Evolutionary conservation across 2,329 filamentous ascomycete species (phyloP).

Genomic region (Aspergillus bombycis): DNA sequence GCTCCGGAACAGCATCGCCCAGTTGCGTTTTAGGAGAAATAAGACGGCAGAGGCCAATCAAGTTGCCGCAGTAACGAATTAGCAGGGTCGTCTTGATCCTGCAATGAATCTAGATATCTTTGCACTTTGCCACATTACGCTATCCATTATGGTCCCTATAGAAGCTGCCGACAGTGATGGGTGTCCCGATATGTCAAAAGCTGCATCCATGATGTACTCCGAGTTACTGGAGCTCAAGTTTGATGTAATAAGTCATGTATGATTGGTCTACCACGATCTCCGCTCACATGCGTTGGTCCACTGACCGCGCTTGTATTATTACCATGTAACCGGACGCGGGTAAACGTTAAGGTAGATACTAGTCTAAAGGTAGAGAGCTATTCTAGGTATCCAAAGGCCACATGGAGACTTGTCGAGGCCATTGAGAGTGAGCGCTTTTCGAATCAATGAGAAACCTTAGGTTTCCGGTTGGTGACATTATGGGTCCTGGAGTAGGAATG

Average conservation of each 20-base stretch:
- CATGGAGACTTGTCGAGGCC: conserved; percentile 11
- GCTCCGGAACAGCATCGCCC: conserved; percentile 25
- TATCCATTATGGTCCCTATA: neutral
- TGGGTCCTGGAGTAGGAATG: conserved; percentile 11
- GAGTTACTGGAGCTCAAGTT: conserved; percentile 1
- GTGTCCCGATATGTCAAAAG: neutral
- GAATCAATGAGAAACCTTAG: conserved; percentile 11
- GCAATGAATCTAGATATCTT: neutral
- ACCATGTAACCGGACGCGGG: conserved; percentile 3
- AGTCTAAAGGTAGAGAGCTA: neutral
- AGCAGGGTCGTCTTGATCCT: neutral
- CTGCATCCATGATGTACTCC: conserved; percentile 19
- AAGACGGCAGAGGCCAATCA: conserved; percentile 15
- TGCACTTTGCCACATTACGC: conserved; percentile 3
- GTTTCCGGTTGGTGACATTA: conserved; percentile 13
- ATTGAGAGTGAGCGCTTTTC: conserved; percentile 18
- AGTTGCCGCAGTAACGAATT: conserved; percentile 3
- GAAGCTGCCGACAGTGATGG: neutral
- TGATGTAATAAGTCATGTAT: conserved; percentile 24
- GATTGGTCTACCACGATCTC: conserved; percentile 22
- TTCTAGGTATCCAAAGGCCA: neutral
- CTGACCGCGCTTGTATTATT: conserved; percentile 6
- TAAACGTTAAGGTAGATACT: conserved; percentile 9
- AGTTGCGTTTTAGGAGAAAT: conserved; percentile 25
- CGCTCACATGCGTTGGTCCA: conserved; percentile 25